Evolutionary conservation across 176 grass and related monocot species (phyloP), one percentile per base, ranked within the genome.

Genomic region (Luzula sylvatica): DNA sequence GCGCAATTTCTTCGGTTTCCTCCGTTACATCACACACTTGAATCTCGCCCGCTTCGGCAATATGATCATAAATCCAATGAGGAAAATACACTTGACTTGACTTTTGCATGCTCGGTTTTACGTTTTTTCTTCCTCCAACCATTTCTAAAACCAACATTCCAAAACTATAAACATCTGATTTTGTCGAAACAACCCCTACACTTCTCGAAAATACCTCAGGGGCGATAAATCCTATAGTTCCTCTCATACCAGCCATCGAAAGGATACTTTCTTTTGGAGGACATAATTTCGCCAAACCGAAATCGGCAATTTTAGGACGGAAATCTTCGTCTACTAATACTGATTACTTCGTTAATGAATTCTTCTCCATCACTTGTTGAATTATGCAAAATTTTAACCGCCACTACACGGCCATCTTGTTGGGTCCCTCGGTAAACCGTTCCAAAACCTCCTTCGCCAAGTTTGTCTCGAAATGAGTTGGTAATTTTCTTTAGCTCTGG

Each of bases 221-320:
- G 13, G 82, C 76, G 0, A 87, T 73, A 38, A 76, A 81, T 2
- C 82, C 82, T 60, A 76, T 69, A 8, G 77, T 87, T 68, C 82
- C 77, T 50, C 77, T 77, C 18, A 70, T 45, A 14, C 52, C 72
- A 7, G 56, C 65, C 83, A 77, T 28, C n/a, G 83, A 81, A 46
- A 87, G 16, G 4, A 30, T 70, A 24, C 83, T 81, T 8, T 74
- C 65, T 14, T 70, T 70, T 5, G 51, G 14, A 4, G 1, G 26
- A 7, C 57, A 73, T 13, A 87, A 1, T 25, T 87, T 81, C 7
- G 83, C 77, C 1, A 81, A 21, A 50, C 77, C 83, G 18, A 87
- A 82, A 48, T 86, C 76, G 6, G 82, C 72, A 47, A 86, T 80
- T 23, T 76, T 87, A 3, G 82, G 72, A 39, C 11, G 35, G 15